Conservation (phyloP, 176 grass and related monocot species). For the Oryza officinalis region DNA sequence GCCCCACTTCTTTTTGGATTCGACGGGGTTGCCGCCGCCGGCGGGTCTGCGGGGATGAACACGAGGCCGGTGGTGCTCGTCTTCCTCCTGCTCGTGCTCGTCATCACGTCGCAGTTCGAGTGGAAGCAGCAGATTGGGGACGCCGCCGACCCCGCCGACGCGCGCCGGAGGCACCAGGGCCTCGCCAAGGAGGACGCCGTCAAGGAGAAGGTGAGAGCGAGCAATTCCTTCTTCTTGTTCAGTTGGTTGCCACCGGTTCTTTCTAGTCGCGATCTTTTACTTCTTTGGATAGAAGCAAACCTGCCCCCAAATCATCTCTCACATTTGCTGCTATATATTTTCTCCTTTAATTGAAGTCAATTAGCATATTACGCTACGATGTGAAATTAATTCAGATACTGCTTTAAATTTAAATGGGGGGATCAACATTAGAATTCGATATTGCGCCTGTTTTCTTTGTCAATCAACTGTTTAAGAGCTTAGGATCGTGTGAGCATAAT, state of each 20-base stretch:
- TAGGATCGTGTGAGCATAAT: neutral
- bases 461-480: neutral
- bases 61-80: conserved; percentile 59
- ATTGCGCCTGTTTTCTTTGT: neutral
- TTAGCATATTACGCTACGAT: neutral
- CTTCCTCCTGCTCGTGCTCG: conserved; percentile 60
- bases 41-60: conserved; percentile 43
- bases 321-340: neutral
- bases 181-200: conserved; percentile 58
- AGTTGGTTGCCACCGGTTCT: neutral
- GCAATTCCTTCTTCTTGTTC: neutral
- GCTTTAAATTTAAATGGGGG: neutral
- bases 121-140: conserved; percentile 78
- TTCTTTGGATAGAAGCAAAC: neutral
- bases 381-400: conserved; percentile 4
- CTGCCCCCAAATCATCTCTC: neutral
- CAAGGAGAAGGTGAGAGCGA: conserved; percentile 64
- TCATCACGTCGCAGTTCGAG: conserved; percentile 73
- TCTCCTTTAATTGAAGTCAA: neutral
- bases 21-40: neutral
- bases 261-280: neutral
- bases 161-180: conserved; percentile 42
- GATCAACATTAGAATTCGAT: neutral
- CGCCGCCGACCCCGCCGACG: conserved; percentile 41
- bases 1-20: neutral